phyloP scores from a whole-genome alignment of 345 rosid species.

The Anacardium occidentale region DNA sequence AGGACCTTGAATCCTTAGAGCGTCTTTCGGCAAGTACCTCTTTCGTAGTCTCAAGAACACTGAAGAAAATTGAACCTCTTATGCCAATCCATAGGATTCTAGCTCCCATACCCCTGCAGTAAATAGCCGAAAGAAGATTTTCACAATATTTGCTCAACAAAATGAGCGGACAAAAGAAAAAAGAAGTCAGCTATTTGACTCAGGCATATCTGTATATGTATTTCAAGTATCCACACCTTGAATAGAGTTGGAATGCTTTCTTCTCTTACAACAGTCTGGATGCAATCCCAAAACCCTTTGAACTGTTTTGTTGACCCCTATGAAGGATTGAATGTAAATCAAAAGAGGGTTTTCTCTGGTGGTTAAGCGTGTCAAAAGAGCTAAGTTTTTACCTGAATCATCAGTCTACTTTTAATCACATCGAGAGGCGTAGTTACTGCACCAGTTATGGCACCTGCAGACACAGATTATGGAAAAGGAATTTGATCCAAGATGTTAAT shows the following conservation, averaged over 20 bases:
- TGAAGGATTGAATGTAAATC: background rate
- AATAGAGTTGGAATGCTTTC: conserved; percentile 69
- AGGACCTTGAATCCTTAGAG: conserved; percentile 6
- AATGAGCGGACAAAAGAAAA: no score
- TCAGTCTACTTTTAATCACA: conserved; percentile 72
- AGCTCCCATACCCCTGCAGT: conserved; percentile 74
- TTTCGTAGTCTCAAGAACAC: conserved; percentile 66
- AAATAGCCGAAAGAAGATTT: background rate
- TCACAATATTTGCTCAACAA: background rate
- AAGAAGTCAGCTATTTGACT: background rate
- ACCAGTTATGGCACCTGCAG: conserved; percentile 67
- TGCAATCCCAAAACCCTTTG: conserved; percentile 67
- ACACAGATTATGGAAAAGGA: background rate
- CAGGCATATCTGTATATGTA: background rate
- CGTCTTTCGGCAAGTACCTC: conserved; percentile 45
- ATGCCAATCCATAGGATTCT: conserved; percentile 74
- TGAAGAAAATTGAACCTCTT: conserved; percentile 74
- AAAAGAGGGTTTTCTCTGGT: background rate
- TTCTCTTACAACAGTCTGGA: conserved; percentile 54
- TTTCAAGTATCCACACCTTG: conserved; percentile 42
- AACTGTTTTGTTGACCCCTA: conserved; percentile 68
- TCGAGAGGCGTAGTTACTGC: conserved; percentile 74
- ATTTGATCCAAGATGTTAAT: background rate
- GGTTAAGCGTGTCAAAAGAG: background rate
- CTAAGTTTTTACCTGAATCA: conserved; percentile 57